phyloP scores from a whole-genome alignment of 1,284 basidiomycete genomes.

The Ustilago vetiveriae region DNA sequence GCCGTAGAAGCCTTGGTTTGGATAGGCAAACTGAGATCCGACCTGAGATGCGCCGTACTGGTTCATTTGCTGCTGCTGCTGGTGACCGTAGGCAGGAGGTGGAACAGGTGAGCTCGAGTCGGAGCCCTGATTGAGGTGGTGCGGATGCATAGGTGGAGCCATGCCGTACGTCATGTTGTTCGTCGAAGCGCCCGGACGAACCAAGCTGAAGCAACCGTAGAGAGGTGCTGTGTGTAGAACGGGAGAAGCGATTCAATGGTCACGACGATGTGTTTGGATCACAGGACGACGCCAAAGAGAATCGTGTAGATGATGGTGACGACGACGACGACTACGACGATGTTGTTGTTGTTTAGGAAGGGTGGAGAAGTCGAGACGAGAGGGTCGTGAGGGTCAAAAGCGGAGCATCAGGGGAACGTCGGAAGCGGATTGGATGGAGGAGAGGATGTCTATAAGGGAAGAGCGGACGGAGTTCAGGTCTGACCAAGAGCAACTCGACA shows the following conservation, averaged over 20 bases:
- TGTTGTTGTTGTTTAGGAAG: slow-evolving; percentile 5
- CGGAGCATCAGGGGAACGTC: slow-evolving; percentile 27
- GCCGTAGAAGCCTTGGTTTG: slow-evolving; percentile 38
- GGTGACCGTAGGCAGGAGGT: slow-evolving; percentile 23
- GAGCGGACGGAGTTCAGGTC: slow-evolving; percentile 25
- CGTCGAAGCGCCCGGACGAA: slow-evolving; percentile 12
- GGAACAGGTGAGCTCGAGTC: slow-evolving; percentile 29
- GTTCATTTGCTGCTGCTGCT: slow-evolving; percentile 28
- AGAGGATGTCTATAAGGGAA: slow-evolving; percentile 29
- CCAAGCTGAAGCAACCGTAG: no score
- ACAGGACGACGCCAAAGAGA: no score
- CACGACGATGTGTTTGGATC: neutral
- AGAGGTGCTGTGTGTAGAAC: no score
- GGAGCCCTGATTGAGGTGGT: slow-evolving; percentile 30
- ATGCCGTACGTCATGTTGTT: slow-evolving; percentile 46
- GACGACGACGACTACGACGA: neutral
- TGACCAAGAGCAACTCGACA: neutral
- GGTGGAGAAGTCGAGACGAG: slow-evolving; percentile 1
- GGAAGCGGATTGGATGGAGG: slow-evolving; percentile 9
- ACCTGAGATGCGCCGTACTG: slow-evolving; percentile 42
- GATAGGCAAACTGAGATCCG: slow-evolving; percentile 33
- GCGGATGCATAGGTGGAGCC: slow-evolving; percentile 44
- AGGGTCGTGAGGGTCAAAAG: slow-evolving; percentile 20
- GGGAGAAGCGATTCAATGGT: no score
- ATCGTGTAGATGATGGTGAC: neutral